Base-by-base conservation (phyloP, 768 basidiomycete species). In the Boletales sp. region DNA sequence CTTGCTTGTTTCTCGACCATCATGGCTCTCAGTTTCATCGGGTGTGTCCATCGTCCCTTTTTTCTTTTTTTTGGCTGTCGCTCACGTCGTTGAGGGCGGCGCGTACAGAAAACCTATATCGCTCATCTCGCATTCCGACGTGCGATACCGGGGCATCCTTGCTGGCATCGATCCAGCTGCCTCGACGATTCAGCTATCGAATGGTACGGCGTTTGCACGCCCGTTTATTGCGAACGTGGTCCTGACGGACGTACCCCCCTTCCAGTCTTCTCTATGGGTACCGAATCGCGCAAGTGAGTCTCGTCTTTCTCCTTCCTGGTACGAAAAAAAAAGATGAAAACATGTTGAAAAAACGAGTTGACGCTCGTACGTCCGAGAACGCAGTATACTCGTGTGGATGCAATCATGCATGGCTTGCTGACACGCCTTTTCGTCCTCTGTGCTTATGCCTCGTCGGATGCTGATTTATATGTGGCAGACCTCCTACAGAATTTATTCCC, bases 61-160 rank as follows among this genome's bases (percentile, higher is more conserved):
- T 5, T 17, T 15, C 27, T 32, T 3, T 18, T 12, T 32, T 39
- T n/a, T 5, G 47, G 14, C 5, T 3, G 4, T n/a, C 12, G 10
- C 10, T 43, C 3, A 10, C 7, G 19, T 30, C 38, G 39, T 49
- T 44, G 27, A 52, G 67, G 45, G 66, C 35, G 46, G 29, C 45
- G 43, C n/a, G 29, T 18, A 12, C 69, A 90, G 89, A 67, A 90
- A 90, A 77, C 81, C 87, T 10, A 93, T 94, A 51, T 90, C 90
- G 50, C 84, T 94, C 63, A 86, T 90, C 67, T 92, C 90, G 50
- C 87, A 90, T 67, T 90, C 88, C 44, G 91, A 91, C 80, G 87
- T 93, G 53, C 86, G 91, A 48, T 94, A 93, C 72, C 79, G 88
- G 55, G 90, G 90, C 53, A 90, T 89, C 54, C 76, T 94, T 41